Conservation (phyloP, 805 yeast genomes). For the Myxozyma vanderwaltii region DNA sequence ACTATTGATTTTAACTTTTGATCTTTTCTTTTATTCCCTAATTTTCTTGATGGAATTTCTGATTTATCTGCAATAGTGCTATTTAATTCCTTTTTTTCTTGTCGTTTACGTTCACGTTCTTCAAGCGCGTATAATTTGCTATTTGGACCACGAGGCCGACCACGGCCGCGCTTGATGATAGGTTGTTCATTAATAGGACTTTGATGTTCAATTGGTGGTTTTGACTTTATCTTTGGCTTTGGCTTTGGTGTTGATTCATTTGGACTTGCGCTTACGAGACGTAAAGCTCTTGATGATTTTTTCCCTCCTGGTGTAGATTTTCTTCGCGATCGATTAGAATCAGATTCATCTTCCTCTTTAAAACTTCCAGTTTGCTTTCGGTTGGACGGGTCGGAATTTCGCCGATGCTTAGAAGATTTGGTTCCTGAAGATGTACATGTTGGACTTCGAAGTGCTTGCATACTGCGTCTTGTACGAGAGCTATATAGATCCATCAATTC, state of each 20-base stretch:
- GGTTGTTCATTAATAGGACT: too few relatives aligned
- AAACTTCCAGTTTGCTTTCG: not conserved
- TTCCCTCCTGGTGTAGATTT: slow-evolving; percentile 25
- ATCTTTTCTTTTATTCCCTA: not conserved
- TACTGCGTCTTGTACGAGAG: slow-evolving; percentile 25
- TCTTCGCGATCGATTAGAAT: slow-evolving; percentile 9
- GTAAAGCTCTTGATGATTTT: not conserved
- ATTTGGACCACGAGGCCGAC: slow-evolving; percentile 18
- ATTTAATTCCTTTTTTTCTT: not conserved
- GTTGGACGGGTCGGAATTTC: slow-evolving; percentile 19
- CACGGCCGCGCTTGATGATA: slow-evolving; percentile 14
- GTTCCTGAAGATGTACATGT: not conserved
- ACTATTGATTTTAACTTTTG: not conserved
- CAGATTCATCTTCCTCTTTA: not conserved
- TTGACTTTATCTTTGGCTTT: too few relatives aligned
- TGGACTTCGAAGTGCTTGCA: slow-evolving; percentile 6
- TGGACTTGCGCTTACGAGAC: not conserved
- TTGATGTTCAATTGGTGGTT: too few relatives aligned
- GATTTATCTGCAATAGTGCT: not conserved
- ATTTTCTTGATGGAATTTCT: not conserved
- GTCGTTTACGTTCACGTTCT: not conserved
- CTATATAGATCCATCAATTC: slow-evolving; percentile 25
- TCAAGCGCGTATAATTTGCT: slow-evolving; percentile 2
- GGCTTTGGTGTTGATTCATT: not conserved
- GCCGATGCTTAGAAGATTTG: slow-evolving; percentile 2